These are phyloP conservation scores for Tuctoria greenei DNA, from an alignment of 176 grass and related monocot genomes.

Conservation along the genomic window DNA sequence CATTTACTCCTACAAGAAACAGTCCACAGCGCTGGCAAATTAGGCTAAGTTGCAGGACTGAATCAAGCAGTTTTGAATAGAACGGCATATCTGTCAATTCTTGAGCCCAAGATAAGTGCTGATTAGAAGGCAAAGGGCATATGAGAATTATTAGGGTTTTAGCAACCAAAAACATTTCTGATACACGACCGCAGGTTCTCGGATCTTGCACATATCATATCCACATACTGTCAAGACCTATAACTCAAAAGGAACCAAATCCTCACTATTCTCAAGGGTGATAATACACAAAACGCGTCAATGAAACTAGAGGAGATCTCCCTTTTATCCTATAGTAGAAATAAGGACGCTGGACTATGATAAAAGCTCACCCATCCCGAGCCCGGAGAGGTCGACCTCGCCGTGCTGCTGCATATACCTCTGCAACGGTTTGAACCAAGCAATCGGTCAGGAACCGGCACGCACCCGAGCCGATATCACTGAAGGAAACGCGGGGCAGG, in stretches of 20 bases:
- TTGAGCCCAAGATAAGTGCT: neutral
- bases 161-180: neutral
- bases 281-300: neutral
- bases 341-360: neutral
- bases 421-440: slow-evolving; percentile 32
- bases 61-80: neutral
- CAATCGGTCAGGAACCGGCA: neutral
- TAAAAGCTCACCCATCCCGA: slow-evolving; percentile 75
- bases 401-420: slow-evolving; percentile 92
- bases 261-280: neutral
- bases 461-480: neutral
- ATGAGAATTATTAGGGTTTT: slow-evolving; percentile 2
- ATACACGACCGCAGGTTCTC: neutral
- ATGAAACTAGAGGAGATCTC: neutral
- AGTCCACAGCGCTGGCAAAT: neutral
- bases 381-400: slow-evolving; percentile 90
- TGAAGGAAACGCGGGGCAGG: neutral
- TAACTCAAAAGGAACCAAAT: neutral
- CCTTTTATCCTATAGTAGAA: neutral
- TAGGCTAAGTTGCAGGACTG: neutral
- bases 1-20: neutral
- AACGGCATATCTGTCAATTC: neutral
- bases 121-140: neutral
- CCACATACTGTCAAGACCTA: neutral
- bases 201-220: neutral